Conservation (phyloP, 805 yeast species). For the Tetrapisispora fleetii region DNA sequence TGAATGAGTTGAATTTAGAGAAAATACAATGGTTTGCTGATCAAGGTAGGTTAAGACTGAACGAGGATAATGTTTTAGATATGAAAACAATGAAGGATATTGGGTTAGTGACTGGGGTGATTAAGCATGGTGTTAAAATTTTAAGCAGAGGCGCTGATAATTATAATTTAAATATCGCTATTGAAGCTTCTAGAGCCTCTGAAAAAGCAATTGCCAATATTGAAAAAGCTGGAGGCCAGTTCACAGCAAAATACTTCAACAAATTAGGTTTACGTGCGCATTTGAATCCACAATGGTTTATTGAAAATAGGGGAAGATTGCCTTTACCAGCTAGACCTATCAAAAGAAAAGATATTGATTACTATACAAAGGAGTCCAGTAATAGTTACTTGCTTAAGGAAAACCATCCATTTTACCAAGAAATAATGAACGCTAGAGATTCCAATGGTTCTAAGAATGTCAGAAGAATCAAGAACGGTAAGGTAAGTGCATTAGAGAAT, state of each 20-base stretch:
- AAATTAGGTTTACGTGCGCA: slow-evolving; percentile 65
- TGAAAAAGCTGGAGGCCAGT: slow-evolving; percentile 63
- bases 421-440: slow-evolving; percentile 14
- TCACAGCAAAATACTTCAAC: slow-evolving; percentile 61
- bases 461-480: slow-evolving; percentile 15
- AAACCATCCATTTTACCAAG: slow-evolving; percentile 22
- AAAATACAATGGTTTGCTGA: slow-evolving; percentile 64
- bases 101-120: slow-evolving; percentile 62
- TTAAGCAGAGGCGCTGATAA: slow-evolving; percentile 54
- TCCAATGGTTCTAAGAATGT: slow-evolving; percentile 10
- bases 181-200: slow-evolving; percentile 81
- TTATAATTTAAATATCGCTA: slow-evolving; percentile 49
- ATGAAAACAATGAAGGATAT: slow-evolving; percentile 68
- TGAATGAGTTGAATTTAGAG: slow-evolving; percentile 53
- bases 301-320: slow-evolving; percentile 61
- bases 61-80: slow-evolving; percentile 53
- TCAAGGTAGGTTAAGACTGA: slow-evolving; percentile 49
- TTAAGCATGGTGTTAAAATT: slow-evolving; percentile 73
- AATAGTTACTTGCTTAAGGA: slow-evolving; percentile 63
- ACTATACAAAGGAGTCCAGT: slow-evolving; percentile 58
- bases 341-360: slow-evolving; percentile 67
- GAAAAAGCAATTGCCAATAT: slow-evolving; percentile 61
- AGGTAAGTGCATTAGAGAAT: slow-evolving; percentile 26
- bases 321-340: slow-evolving; percentile 85
- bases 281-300: slow-evolving; percentile 60